Conservation (phyloP, 2,329 filamentous ascomycete genomes). For the Aspergillus phoenicis region DNA sequence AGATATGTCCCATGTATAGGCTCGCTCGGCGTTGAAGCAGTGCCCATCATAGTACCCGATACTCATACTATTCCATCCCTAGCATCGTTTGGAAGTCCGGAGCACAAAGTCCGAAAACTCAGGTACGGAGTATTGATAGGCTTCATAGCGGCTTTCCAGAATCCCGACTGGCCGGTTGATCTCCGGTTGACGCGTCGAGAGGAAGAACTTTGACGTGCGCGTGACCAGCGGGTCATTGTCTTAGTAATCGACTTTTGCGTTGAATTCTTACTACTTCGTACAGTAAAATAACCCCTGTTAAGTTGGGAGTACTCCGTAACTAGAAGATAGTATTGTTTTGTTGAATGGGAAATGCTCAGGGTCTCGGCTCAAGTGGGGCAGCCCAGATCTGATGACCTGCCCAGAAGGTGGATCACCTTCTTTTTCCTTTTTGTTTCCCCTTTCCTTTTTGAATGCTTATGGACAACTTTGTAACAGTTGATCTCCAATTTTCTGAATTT, state of each 20-base stretch:
- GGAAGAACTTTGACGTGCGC: constrained; percentile 16
- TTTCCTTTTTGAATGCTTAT: too few relatives aligned
- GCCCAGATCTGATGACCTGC: constrained; percentile 22
- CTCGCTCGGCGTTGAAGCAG: too few relatives aligned
- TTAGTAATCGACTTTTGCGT: neutral
- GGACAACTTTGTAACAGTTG: too few relatives aligned
- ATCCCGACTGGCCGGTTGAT: constrained; percentile 16
- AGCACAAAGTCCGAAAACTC: neutral
- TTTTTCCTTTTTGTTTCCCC: too few relatives aligned
- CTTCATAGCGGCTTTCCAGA: neutral
- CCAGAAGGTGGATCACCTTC: neutral
- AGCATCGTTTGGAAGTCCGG: neutral
- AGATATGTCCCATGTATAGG: too few relatives aligned
- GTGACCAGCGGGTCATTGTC: constrained; percentile 25
- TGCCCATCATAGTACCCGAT: too few relatives aligned
- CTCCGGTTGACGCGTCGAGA: constrained; percentile 19
- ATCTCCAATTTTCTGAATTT: too few relatives aligned
- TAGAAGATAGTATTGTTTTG: too few relatives aligned
- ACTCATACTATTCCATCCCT: neutral
- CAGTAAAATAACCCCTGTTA: too few relatives aligned
- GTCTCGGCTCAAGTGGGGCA: constrained; percentile 24
- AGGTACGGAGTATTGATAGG: neutral
- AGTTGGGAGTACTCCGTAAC: too few relatives aligned
- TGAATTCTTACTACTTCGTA: too few relatives aligned
- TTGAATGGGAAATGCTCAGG: neutral